phyloP scores from a whole-genome alignment of 257 asterid species.

The Pogostemon cablin region DNA sequence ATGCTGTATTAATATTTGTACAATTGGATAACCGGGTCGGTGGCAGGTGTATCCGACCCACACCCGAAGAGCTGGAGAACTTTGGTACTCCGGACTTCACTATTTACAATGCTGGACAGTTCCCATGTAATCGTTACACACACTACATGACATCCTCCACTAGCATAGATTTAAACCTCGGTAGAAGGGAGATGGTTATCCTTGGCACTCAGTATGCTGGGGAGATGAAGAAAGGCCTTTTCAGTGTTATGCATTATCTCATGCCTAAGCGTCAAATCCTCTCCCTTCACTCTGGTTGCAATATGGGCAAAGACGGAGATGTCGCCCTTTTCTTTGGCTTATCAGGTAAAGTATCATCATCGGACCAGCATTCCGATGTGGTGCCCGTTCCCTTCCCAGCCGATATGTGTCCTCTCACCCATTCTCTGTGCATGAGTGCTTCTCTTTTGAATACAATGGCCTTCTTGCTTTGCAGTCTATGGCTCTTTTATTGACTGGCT shows the following conservation, averaged over 20 bases:
- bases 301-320: conserved; percentile 95
- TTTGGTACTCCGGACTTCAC: conserved; percentile 99
- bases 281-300: conserved; percentile 98
- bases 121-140: conserved; percentile 98
- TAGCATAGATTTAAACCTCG: conserved; percentile 91
- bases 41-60: conserved; percentile 99
- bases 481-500: conserved; percentile 17
- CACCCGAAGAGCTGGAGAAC: conserved; percentile 94
- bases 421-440: conserved; percentile 25
- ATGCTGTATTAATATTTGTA: conserved; percentile 37
- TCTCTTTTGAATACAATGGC: not conserved
- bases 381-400: conserved; percentile 28
- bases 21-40: conserved; percentile 65
- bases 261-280: conserved; percentile 97
- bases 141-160: conserved; percentile 99
- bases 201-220: conserved; percentile 99
- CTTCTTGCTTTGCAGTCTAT: conserved; percentile 8
- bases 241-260: conserved; percentile 97
- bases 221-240: conserved; percentile 99
- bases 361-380: conserved; percentile 30
- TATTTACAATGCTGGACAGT: conserved; percentile 97
- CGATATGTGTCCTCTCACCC: conserved; percentile 39
- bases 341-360: conserved; percentile 58
- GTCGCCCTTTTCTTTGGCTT: conserved; percentile 99
- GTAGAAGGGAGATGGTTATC: conserved; percentile 96